Percentiles rank a stretch among this genome's conserved stretches.
Conservation (phyloP, 2,329 filamentous ascomycete genomes). For the Penicillium psychrosexuale region DNA sequence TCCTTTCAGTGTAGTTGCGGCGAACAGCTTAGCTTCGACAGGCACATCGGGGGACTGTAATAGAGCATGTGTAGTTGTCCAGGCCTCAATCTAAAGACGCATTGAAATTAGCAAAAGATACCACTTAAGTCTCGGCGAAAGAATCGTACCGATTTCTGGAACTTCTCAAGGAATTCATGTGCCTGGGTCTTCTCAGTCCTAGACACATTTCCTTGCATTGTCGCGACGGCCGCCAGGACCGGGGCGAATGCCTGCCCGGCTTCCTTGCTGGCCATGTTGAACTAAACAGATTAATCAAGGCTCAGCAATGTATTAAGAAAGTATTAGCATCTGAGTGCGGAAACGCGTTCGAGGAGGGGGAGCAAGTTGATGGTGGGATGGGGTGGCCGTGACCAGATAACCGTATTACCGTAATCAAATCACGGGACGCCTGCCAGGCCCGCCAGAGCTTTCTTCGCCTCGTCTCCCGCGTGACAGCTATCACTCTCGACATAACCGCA, state of each 20-base stretch:
- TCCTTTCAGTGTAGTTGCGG: constrained; percentile 93
- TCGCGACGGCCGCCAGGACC: constrained; percentile 82
- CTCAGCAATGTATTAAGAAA: constrained; percentile 11
- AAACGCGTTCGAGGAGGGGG: constrained; percentile 8
- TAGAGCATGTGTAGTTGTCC: constrained; percentile 82
- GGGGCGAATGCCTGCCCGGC: constrained; percentile 74
- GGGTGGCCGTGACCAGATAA: constrained; percentile 21
- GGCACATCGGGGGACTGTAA: constrained; percentile 73
- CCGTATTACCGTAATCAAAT: constrained; percentile 23
- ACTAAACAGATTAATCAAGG: constrained; percentile 6
- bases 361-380: constrained; percentile 24
- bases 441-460: constrained; percentile 20
- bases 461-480: constrained; percentile 4
- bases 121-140: constrained; percentile 13
- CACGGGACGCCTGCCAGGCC: constrained; percentile 23
- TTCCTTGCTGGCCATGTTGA: constrained; percentile 64
- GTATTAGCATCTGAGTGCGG: constrained; percentile 1
- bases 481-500: constrained; percentile 9
- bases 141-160: constrained; percentile 88
- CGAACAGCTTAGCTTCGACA: constrained; percentile 86
- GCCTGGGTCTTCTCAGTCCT: constrained; percentile 82
- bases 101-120: constrained; percentile 15
- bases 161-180: constrained; percentile 85
- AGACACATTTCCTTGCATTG: constrained; percentile 82
- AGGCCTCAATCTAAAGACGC: constrained; percentile 70